phyloP scores from a whole-genome alignment of 73 alveolate species.

The Stentor roeselii region DNA sequence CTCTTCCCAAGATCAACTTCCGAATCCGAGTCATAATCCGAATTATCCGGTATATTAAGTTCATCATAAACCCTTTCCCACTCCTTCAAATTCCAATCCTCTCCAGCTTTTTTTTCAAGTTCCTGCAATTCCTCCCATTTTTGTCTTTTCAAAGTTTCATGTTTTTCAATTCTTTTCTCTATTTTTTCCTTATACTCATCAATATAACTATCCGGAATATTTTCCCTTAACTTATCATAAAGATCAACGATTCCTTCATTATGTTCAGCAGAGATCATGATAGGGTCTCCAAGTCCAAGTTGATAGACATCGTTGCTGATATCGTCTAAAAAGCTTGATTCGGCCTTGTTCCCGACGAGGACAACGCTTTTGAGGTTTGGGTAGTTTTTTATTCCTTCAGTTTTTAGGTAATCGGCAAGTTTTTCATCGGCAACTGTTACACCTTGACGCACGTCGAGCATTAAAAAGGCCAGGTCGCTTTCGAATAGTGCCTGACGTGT shows the following conservation, averaged over 20 bases:
- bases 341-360: constrained; percentile 34
- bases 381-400: constrained; percentile 17
- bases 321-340: constrained; percentile 26
- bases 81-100: constrained; percentile 38
- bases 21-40: constrained; percentile 83
- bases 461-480: constrained; percentile 68
- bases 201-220: constrained; percentile 54
- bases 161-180: constrained; percentile 55
- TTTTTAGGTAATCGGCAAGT: constrained; percentile 67
- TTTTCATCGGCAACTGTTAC: constrained; percentile 58
- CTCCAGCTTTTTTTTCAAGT: constrained; percentile 35
- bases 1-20: constrained; percentile 65
- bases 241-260: constrained; percentile 80
- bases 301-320: constrained; percentile 51
- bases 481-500: constrained; percentile 67
- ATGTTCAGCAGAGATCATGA: constrained; percentile 80
- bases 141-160: constrained; percentile 35
- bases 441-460: constrained; percentile 73
- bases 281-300: constrained; percentile 73
- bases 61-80: constrained; percentile 68
- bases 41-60: constrained; percentile 72
- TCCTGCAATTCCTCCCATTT: constrained; percentile 58
- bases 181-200: constrained; percentile 42
- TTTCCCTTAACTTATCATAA: constrained; percentile 36
- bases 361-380: constrained; percentile 30